These are phyloP conservation scores for Stramenopiles sp. DNA, from an alignment of 352 stramenopile species.

Conservation along the genomic window DNA sequence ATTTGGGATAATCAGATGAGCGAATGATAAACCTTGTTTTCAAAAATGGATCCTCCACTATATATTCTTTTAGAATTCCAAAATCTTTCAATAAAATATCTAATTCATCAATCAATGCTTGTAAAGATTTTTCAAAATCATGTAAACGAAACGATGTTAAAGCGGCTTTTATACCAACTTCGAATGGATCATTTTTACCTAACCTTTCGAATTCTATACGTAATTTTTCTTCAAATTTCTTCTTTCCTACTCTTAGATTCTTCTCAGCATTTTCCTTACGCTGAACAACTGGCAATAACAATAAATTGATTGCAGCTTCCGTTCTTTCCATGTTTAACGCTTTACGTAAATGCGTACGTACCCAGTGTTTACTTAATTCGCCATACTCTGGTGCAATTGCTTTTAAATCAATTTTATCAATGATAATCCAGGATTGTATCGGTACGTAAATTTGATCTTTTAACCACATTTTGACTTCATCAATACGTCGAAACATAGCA, in stretches of 20 bases:
- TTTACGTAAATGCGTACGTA: background rate
- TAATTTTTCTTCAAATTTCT: conserved; percentile 2
- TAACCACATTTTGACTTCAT: background rate
- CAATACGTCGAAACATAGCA: background rate
- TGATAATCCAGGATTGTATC: background rate
- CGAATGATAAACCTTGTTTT: background rate
- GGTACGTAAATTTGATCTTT: background rate
- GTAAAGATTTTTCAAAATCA: background rate
- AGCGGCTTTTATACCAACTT: background rate
- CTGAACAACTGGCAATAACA: background rate
- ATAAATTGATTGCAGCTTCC: background rate
- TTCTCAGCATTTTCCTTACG: background rate
- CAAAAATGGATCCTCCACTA: background rate
- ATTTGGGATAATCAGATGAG: background rate
- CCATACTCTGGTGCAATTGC: background rate
- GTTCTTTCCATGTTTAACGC: background rate
- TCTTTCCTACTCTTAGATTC: background rate
- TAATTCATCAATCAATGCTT: background rate
- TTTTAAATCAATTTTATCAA: background rate
- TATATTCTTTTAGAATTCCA: background rate
- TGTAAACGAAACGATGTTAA: background rate
- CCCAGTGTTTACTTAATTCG: background rate
- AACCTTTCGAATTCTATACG: background rate
- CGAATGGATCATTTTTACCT: background rate
- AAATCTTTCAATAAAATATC: background rate